Evolutionary conservation across 495 filamentous ascomycete species (phyloP).

Genomic region (Xylaria acuta): DNA sequence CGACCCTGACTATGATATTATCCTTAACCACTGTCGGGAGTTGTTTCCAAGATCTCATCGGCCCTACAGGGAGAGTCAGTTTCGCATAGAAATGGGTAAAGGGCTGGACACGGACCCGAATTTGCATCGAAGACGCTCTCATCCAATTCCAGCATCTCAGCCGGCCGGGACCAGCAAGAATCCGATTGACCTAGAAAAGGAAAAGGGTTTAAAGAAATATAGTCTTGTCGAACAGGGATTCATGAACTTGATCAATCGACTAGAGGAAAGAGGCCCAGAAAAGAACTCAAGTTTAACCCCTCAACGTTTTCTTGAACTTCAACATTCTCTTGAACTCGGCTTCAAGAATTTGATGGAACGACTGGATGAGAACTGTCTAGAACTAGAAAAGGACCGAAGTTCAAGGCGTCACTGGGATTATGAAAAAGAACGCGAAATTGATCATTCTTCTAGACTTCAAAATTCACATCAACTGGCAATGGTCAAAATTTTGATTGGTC

Average conservation of each 20-base stretch:
- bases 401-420: no score
- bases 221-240: no score
- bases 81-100: not conserved
- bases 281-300: not conserved
- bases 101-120: not conserved
- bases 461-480: not conserved
- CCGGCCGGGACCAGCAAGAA: not conserved
- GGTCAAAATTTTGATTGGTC: not conserved
- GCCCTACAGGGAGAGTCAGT: not conserved
- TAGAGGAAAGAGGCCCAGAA: not conserved
- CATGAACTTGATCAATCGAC: no score
- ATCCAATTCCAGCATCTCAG: not conserved
- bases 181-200: not conserved
- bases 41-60: no score
- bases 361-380: no score
- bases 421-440: no score
- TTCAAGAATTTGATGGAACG: no score
- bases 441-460: no score
- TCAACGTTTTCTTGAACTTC: not conserved
- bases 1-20: not conserved
- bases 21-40: not conserved
- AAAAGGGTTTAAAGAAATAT: not conserved
- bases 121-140: not conserved
- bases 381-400: no score
- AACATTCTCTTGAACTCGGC: not conserved